Conservation (phyloP, 495 filamentous ascomycete genomes). For the Aspergillus hancockii region DNA sequence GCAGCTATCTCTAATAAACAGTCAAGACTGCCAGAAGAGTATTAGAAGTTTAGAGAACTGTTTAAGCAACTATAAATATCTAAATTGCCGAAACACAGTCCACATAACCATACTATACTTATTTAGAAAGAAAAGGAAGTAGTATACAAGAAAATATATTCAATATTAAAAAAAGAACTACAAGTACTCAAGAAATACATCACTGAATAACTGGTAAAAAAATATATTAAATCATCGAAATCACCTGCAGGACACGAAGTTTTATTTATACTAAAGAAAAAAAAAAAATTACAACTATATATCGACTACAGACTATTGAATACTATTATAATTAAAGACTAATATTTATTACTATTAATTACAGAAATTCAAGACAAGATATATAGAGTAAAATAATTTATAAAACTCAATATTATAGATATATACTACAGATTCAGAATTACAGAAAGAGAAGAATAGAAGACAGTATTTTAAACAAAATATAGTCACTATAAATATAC, state of each 20-base stretch:
- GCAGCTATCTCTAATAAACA: not conserved
- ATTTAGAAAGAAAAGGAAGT: constrained; percentile 12
- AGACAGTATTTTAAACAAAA: constrained; percentile 22
- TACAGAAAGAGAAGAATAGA: constrained; percentile 18
- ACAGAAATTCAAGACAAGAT: constrained; percentile 22
- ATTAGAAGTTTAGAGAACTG: constrained; percentile 1
- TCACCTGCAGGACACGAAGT: not conserved
- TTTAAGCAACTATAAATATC: constrained; percentile 13
- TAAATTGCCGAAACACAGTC: constrained; percentile 8
- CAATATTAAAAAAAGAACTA: constrained; percentile 6
- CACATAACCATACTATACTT: constrained; percentile 12
- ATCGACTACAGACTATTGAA: constrained; percentile 30
- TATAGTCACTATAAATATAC: constrained; percentile 20
- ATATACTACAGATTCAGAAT: constrained; percentile 21
- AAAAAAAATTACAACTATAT: constrained; percentile 22
- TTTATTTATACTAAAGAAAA: constrained; percentile 30
- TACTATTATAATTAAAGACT: constrained; percentile 26
- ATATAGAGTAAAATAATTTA: constrained; percentile 23
- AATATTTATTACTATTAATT: constrained; percentile 25
- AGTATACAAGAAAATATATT: constrained; percentile 1
- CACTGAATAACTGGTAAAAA: not conserved
- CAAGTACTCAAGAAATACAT: constrained; percentile 22
- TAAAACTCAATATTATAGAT: constrained; percentile 27
- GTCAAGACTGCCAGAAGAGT: too few species aligned
- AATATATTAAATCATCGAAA: too few species aligned